Evolutionary conservation across 2,329 filamentous ascomycete genomes (phyloP), one percentile per base, ranked within the genome.

Genomic region (Colletotrichum phormii): DNA sequence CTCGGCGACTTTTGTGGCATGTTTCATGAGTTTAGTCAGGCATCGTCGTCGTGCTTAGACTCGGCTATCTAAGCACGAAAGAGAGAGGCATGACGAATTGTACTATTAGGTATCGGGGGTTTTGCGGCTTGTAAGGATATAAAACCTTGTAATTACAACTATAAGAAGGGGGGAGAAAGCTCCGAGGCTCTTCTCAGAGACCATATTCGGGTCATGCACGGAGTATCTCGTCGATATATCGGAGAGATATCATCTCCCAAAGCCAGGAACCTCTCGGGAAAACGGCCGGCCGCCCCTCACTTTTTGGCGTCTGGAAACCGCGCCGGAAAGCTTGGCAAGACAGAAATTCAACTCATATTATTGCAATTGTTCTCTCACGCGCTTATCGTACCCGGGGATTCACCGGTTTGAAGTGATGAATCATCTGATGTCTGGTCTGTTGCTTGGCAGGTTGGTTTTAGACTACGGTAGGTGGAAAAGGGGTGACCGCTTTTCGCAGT

Each of bases 81-180:
- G 62, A 8, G 3, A 15, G 11, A 13, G 13, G 15, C 62, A 26
- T 2, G 26, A 18, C 7, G n/a, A 29, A 13, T 6, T 72, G 59
- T 72, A 55, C 53, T 37, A 63, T 54, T 60, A 69, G 51, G 66
- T 68, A 67, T 54, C 31, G 15, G 9, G 42, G 42, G n/a, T 18
- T 22, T 2, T 26, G 7, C 37, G 2, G 37, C 37, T 46, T 69
- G 70, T 70, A 61, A 73, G 66, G 60, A 71, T 64, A 57, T 58
- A 51, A 61, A 57, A 61, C 49, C 66, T 60, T 73, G 70, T 73
- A 73, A 73, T 61, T 37, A 31, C 54, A 70, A 33, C 8, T 42
- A 11, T 26, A 24, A 11, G 18, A 22, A 5, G 13, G 2, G 24
- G n/a, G 13, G 33, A 11, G 15, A 46, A 31, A 57, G 42, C 54